Conservation (phyloP, 306 rosid species). For the Prunus mira region DNA sequence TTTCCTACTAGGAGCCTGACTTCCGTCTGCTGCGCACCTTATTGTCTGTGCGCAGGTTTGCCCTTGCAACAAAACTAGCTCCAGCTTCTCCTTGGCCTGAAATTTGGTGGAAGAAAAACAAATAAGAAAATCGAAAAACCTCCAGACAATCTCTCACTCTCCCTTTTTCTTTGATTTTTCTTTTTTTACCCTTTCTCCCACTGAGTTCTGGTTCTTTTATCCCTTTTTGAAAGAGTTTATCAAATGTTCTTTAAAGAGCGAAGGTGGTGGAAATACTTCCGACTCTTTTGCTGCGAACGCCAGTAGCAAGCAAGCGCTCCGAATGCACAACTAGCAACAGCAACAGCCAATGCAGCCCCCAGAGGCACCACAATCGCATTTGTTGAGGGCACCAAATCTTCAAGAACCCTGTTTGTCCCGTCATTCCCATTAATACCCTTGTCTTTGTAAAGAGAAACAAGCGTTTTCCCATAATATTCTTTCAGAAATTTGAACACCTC, state of each 20-base stretch:
- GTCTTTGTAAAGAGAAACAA: slow-evolving; percentile 58
- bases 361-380: slow-evolving; percentile 81
- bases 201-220: slow-evolving; percentile 25
- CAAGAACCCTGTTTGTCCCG: slow-evolving; percentile 31
- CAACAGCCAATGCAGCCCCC: slow-evolving; percentile 95
- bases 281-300: slow-evolving; percentile 99
- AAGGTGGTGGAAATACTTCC: slow-evolving; percentile 96
- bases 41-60: slow-evolving; percentile 24
- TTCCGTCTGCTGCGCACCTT: slow-evolving; percentile 6
- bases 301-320: slow-evolving; percentile 99
- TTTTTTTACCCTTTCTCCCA: slow-evolving; percentile 17
- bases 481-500: slow-evolving; percentile 62
- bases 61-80: slow-evolving; percentile 44
- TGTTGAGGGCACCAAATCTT: slow-evolving; percentile 55
- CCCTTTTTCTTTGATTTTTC: background rate
- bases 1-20: slow-evolving; percentile 25
- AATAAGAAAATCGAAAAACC: slow-evolving; percentile 25
- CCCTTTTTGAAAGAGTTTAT: slow-evolving; percentile 60
- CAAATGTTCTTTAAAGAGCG: slow-evolving; percentile 92
- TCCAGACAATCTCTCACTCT: slow-evolving; percentile 12
- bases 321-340: slow-evolving; percentile 95
- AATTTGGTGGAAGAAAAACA: slow-evolving; percentile 37
- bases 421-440: slow-evolving; percentile 35
- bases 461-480: slow-evolving; percentile 56
- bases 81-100: slow-evolving; percentile 95